These are phyloP conservation scores for Phoenix dactylifera DNA, from an alignment of 176 grass and related monocot genomes.

Conservation along the genomic window DNA sequence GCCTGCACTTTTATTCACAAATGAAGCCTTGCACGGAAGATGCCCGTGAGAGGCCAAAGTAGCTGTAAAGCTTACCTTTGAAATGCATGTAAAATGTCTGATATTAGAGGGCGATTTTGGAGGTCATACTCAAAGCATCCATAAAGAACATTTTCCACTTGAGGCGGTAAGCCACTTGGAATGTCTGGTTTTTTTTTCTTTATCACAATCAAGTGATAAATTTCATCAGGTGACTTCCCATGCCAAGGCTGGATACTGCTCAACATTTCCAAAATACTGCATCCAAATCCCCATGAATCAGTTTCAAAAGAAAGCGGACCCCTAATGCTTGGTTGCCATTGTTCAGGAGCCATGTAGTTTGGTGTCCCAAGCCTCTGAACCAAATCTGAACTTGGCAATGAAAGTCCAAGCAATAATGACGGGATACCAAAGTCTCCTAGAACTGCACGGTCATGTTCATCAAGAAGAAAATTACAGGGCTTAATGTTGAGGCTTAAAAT, in stretches of 20 bases:
- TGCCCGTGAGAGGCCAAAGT: no score
- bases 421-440: slow-evolving; percentile 88
- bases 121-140: slow-evolving; percentile 89
- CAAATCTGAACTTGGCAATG: slow-evolving; percentile 56
- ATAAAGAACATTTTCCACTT: slow-evolving; percentile 53
- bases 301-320: slow-evolving; percentile 82
- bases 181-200: slow-evolving; percentile 86
- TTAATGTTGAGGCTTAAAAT: slow-evolving; percentile 79
- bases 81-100: slow-evolving; percentile 75
- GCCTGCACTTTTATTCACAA: no score
- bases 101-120: slow-evolving; percentile 54
- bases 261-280: slow-evolving; percentile 95
- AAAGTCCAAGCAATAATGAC: slow-evolving; percentile 55
- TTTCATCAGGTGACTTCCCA: slow-evolving; percentile 68
- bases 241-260: slow-evolving; percentile 74
- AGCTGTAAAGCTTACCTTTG: slow-evolving; percentile 38
- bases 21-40: no score
- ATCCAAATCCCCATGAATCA: slow-evolving; percentile 89
- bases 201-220: slow-evolving; percentile 70
- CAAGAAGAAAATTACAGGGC: slow-evolving; percentile 83
- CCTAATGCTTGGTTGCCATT: slow-evolving; percentile 75
- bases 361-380: slow-evolving; percentile 77
- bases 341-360: slow-evolving; percentile 97
- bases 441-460: slow-evolving; percentile 42
- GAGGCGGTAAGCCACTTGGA: slow-evolving; percentile 48